phyloP scores from a whole-genome alignment of 2,329 filamentous ascomycete species.

The Juglanconis oblonga region DNA sequence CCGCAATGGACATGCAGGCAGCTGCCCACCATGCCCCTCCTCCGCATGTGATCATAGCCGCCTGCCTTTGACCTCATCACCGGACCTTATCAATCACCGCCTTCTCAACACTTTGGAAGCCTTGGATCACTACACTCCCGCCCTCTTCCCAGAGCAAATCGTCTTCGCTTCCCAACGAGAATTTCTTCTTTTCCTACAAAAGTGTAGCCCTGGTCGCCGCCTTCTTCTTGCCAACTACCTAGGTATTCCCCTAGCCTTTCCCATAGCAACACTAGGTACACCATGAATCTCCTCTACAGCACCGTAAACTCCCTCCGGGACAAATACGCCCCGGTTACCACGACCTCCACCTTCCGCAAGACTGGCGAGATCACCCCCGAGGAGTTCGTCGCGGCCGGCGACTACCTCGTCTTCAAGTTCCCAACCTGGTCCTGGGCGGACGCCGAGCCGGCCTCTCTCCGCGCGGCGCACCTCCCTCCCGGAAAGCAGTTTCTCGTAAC shows the following conservation, averaged over 20 bases:
- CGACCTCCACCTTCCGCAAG: conserved; percentile 88
- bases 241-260: background rate
- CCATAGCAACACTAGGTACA: background rate
- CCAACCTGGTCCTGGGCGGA: conserved; percentile 97
- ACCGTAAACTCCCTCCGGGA: conserved; percentile 81
- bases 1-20: background rate
- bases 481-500: conserved; percentile 96
- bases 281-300: conserved; percentile 8
- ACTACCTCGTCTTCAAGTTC: conserved; percentile 99
- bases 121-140: background rate
- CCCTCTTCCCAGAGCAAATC: background rate
- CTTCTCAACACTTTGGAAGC: background rate
- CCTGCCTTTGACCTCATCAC: conserved; percentile 1
- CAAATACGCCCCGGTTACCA: conserved; percentile 81
- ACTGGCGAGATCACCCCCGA: conserved; percentile 96
- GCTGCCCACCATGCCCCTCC: background rate
- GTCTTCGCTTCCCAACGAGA: background rate
- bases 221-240: background rate
- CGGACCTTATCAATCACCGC: conserved; percentile 1
- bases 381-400: conserved; percentile 91
- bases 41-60: conserved; percentile 14
- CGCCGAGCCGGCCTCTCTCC: conserved; percentile 75
- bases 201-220: background rate
- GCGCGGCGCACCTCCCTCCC: conserved; percentile 75
- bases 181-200: background rate